phyloP scores from a whole-genome alignment of 2,329 filamentous ascomycete species.

The Colletotrichum acutatum region DNA sequence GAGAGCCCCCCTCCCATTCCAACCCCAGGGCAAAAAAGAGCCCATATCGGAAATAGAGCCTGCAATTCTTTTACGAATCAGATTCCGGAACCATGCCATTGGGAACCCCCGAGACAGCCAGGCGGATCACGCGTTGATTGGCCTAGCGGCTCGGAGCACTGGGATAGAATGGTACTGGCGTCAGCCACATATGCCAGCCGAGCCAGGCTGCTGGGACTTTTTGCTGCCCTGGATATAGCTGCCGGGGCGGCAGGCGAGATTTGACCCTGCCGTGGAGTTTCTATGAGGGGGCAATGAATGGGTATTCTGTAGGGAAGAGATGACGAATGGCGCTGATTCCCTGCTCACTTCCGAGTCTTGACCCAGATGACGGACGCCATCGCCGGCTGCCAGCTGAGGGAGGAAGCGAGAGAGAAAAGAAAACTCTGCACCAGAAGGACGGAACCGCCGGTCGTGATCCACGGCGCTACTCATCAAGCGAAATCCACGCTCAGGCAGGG shows the following conservation, averaged over 20 bases:
- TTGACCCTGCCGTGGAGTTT: not conserved
- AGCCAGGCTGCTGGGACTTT: constrained; percentile 26
- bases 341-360: not conserved
- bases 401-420: not conserved
- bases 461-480: constrained; percentile 9
- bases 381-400: not conserved
- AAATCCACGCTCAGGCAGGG: constrained; percentile 11
- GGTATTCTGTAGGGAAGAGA: not conserved
- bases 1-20: not conserved
- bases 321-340: not conserved
- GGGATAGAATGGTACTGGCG: constrained; percentile 23
- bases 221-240: not conserved
- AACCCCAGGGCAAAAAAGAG: not conserved
- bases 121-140: constrained; percentile 19
- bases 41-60: constrained; percentile 30
- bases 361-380: not conserved
- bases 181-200: constrained; percentile 17
- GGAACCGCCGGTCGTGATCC: constrained; percentile 25
- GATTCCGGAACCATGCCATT: constrained; percentile 32
- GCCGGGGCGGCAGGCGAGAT: not conserved
- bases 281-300: not conserved
- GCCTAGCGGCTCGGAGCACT: not conserved
- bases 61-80: constrained; percentile 26
- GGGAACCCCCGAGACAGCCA: constrained; percentile 27
- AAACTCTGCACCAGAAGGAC: constrained; percentile 1